These are phyloP conservation scores for Reutealis trisperma DNA, from an alignment of 345 rosid species.

Conservation along the genomic window DNA sequence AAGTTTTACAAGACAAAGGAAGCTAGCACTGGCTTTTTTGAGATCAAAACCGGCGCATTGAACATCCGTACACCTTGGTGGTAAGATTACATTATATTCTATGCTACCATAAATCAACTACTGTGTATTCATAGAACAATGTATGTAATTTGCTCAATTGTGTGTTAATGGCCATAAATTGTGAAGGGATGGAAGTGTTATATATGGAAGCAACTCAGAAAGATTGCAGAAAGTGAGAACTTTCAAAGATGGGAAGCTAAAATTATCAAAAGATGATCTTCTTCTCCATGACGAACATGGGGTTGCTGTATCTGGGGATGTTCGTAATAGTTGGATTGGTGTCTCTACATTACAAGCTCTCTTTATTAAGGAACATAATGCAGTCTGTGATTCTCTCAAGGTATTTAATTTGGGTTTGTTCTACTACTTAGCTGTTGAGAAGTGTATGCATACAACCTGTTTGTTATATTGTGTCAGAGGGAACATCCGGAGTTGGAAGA, in stretches of 20 bases:
- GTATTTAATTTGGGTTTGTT: background rate
- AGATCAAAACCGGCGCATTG: constrained; percentile 41
- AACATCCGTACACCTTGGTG: constrained; percentile 67
- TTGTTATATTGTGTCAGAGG: constrained; percentile 18
- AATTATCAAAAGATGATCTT: constrained; percentile 46
- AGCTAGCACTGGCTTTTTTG: constrained; percentile 46
- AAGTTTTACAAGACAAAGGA: constrained; percentile 48
- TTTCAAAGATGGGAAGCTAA: constrained; percentile 54
- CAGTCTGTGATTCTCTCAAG: constrained; percentile 56
- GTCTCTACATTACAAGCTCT: constrained; percentile 54
- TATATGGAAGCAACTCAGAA: constrained; percentile 48
- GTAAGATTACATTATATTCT: constrained; percentile 22
- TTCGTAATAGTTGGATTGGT: constrained; percentile 58
- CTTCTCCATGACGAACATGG: constrained; percentile 46
- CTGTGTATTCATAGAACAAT: no score
- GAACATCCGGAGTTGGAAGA: constrained; percentile 42
- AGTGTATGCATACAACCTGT: no score
- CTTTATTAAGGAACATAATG: constrained; percentile 55
- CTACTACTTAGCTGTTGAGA: no score
- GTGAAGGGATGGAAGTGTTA: constrained; percentile 57
- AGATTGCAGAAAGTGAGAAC: constrained; percentile 44
- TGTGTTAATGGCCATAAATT: no score
- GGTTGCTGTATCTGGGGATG: constrained; percentile 45
- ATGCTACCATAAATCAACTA: background rate
- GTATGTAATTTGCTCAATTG: no score